Base-by-base conservation (phyloP, 257 asterid genomes). In the Solanum arcanum region DNA sequence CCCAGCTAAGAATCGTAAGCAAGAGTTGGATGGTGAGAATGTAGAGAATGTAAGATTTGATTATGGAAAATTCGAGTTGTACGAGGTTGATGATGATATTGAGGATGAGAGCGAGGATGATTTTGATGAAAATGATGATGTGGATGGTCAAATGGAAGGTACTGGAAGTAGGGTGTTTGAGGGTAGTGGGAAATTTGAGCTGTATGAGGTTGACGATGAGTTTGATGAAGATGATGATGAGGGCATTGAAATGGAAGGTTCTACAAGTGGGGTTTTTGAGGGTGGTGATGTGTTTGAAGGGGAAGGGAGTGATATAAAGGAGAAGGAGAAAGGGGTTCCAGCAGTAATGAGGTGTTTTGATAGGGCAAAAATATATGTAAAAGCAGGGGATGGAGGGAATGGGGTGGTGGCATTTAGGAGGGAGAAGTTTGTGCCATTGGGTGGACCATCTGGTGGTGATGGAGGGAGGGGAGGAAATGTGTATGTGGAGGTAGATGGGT, bases 291-390 rank as follows among this genome's bases (percentile, higher is more conserved):
- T 85, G 68, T 86, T 70, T 46, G 95, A 93, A 41, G 95, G 90
- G 74, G 91, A 90, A 12, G 96, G 86, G 10, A 84, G 78, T n/a
- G 98, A 86, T 13, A 73, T 90, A 77, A 88, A 89, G 85, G 99
- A 92, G 92, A 97, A 95, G 56, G 98, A 94, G 89, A 97, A 97
- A 90, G 99, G 99, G 81, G 94, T 96, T 11, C 99, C 99, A 0
- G 99, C 99, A 15, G 98, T 96, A 82, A 97, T 97, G 99, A 92
- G 99, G 90, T 96, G 99, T 88, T 96, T 97, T 56, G 99, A 97
- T 86, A 86, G 97, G 88, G 96, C 98, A 3, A 97, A 96, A 82
- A 93, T 96, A 85, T 95, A 42, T 60, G 98, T 92, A 42, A 95
- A 94, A 91, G 92, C 99, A 1, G 99, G 99, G 59, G 96, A 97